Evolutionary conservation across 352 stramenopile genomes (phyloP), one percentile per base, ranked within the genome.

Genomic region (Globisporangium irregulare): DNA sequence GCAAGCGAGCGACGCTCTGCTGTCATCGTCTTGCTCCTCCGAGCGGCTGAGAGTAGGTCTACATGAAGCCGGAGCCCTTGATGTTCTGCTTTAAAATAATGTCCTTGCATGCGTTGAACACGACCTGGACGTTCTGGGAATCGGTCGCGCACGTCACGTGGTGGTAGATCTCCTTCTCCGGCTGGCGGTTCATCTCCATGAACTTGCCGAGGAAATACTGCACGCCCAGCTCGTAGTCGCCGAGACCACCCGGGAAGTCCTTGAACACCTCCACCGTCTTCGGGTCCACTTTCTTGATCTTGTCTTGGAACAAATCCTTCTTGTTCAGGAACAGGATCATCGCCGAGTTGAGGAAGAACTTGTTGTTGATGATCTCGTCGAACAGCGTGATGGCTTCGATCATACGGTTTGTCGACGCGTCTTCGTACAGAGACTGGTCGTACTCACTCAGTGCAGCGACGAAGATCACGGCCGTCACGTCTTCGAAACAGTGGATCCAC

Each of bases 291-390:
- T 93, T 90, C 73, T 96, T 94, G 73, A 99, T 98, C 83, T 98
- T 99, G 76, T 98, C 91, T 70, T 96, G 87, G 72, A 98, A 99
- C 46, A 99, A 75, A 81, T 99, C 96, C 71, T 97, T 97, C 82
- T 99, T 99, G 87, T 99, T 99, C 18, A 99, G 75, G 75, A 99
- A 99, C 53, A 99, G 78, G 68, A 99, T 98, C 79, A 99, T 98
- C 48, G 86, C 90, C 20, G 95, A 97, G 64, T 94, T 88, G 41
- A 83, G 69, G 74, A 99, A 98, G 72, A 97, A 94, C 62, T 93
- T 89, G 81, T 98, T 98, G 73, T 98, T 97, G 59, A 95, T 87
- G 71, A 98, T 98, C 72, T 98, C 94, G 69, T 96, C 80, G 75
- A 99, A 99, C 61, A 99, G 79, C 34, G 93, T 91, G 51, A 99